Conservation (phyloP, 108 stramenopile species). For the Cyclostephanos invisitatus region DNA sequence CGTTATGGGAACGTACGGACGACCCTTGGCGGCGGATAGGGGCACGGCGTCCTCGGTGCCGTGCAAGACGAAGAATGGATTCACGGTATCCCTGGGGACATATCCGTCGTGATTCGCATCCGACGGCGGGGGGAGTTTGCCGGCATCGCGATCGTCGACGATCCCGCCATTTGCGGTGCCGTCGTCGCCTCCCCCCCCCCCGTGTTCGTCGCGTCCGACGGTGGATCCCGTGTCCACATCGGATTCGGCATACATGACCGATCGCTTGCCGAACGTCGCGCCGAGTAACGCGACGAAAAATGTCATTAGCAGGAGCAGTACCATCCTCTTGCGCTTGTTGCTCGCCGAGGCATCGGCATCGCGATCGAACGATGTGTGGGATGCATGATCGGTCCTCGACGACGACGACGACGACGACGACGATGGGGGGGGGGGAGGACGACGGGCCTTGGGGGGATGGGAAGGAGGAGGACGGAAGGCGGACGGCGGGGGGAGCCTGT, state of each 20-base stretch:
- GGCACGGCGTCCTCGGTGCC: conserved; percentile 36
- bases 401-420: too few relatives aligned
- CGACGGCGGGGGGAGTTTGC: too few relatives aligned
- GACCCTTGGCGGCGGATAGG: conserved; percentile 30
- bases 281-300: conserved; percentile 21
- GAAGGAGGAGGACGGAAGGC: not conserved
- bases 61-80: conserved; percentile 19
- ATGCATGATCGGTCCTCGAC: too few relatives aligned
- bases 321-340: conserved; percentile 28
- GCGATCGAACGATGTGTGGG: not conserved
- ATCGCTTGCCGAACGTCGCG: conserved; percentile 18
- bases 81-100: conserved; percentile 12
- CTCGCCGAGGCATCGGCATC: too few relatives aligned
- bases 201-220: too few relatives aligned
- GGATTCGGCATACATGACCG: conserved; percentile 22
- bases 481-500: too few relatives aligned
- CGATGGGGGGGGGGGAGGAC: too few relatives aligned
- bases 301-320: conserved; percentile 18
- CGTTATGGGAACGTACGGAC: conserved; percentile 28
- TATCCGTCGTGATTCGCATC: not conserved
- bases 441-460: too few relatives aligned
- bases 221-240: conserved; percentile 13
- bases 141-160: too few relatives aligned
- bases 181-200: conserved; percentile 1
- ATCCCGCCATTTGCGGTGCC: too few relatives aligned